Percentiles rank a stretch among this genome's conserved stretches.
These are phyloP conservation scores for Diaporthe sp. DNA, from an alignment of 2,329 filamentous ascomycete species.

Conservation along the genomic window DNA sequence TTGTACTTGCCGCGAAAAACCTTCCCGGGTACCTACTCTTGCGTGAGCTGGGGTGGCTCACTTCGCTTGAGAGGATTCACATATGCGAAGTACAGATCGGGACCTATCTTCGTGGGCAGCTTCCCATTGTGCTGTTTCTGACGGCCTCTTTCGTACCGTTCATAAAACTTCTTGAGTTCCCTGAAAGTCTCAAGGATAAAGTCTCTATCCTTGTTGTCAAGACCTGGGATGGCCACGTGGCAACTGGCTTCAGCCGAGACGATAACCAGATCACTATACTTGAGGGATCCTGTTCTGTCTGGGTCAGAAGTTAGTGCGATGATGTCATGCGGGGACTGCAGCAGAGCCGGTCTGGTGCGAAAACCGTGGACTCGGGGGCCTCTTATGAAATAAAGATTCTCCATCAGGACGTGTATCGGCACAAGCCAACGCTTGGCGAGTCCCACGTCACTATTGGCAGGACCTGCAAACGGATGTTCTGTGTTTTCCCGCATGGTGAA, in stretches of 20 bases:
- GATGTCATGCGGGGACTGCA: neutral
- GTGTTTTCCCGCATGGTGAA: neutral
- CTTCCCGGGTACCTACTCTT: neutral
- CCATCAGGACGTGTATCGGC: neutral
- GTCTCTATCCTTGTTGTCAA: neutral
- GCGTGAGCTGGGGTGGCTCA: neutral
- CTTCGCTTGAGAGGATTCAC: neutral
- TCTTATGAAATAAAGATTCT: too few relatives aligned
- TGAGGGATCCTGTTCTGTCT: neutral
- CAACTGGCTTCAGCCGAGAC: neutral
- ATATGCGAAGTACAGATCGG: neutral
- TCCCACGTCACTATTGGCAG: neutral
- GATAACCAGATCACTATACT: neutral
- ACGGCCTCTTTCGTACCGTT: neutral
- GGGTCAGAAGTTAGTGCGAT: neutral
- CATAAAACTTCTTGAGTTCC: neutral
- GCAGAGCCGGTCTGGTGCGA: neutral
- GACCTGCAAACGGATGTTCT: neutral
- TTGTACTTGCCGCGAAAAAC: neutral
- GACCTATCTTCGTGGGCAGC: neutral
- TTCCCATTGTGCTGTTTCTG: rapidly evolving
- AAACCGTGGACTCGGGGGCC: neutral
- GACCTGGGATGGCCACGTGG: neutral
- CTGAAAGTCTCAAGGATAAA: neutral
- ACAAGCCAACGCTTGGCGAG: neutral